phyloP scores from a whole-genome alignment of 1,284 basidiomycete genomes.

The Bjerkandera adusta region DNA sequence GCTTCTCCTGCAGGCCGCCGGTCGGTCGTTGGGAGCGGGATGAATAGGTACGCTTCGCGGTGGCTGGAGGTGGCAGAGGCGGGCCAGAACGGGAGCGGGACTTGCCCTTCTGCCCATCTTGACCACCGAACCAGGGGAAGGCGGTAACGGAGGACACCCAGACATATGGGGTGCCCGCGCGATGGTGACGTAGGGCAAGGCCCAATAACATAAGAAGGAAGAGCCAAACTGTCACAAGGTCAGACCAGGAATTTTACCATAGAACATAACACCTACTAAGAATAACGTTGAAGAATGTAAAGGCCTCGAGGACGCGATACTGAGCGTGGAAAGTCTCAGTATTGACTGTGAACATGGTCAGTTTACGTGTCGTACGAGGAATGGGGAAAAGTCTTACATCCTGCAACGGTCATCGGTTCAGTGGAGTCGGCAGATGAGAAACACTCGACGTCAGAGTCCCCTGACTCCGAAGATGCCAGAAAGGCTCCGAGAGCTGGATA shows the following conservation, averaged over 20 bases:
- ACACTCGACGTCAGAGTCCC: slow-evolving; percentile 78
- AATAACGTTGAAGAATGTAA: slow-evolving; percentile 72
- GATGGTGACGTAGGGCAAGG: slow-evolving; percentile 63
- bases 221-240: slow-evolving; percentile 48
- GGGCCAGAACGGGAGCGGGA: slow-evolving; percentile 16
- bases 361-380: not conserved
- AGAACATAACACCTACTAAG: slow-evolving; percentile 47
- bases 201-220: slow-evolving; percentile 60
- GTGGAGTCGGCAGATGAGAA: slow-evolving; percentile 53
- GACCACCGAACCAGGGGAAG: slow-evolving; percentile 66
- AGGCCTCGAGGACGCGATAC: slow-evolving; percentile 75
- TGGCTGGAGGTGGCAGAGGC: slow-evolving; percentile 35
- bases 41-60: slow-evolving; percentile 29
- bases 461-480: slow-evolving; percentile 67
- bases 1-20: slow-evolving; percentile 7
- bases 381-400: slow-evolving; percentile 42
- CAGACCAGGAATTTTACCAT: slow-evolving; percentile 20
- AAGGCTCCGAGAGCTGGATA: slow-evolving; percentile 66
- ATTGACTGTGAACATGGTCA: slow-evolving; percentile 41
- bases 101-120: slow-evolving; percentile 28
- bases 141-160: slow-evolving; percentile 73
- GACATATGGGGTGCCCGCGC: slow-evolving; percentile 64
- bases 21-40: slow-evolving; percentile 5
- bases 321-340: slow-evolving; percentile 78
- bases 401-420: slow-evolving; percentile 51